These are phyloP conservation scores for Fusarium solani-melongenae DNA, from an alignment of 2,329 filamentous ascomycete genomes.

Conservation along the genomic window DNA sequence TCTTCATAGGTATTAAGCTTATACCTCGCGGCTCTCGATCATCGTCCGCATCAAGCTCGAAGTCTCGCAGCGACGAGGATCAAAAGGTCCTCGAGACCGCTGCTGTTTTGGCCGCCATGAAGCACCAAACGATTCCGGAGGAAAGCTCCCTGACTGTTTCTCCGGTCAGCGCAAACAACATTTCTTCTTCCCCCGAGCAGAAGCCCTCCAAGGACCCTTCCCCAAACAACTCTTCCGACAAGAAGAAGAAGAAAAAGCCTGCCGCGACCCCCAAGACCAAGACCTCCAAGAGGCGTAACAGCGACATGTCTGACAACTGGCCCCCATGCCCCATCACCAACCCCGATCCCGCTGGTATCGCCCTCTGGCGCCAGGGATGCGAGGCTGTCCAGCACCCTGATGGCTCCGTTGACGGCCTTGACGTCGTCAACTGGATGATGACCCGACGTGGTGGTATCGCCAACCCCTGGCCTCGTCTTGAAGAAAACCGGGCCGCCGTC, in stretches of 20 bases:
- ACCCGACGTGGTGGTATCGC: constrained; percentile 33
- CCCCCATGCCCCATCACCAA: constrained; percentile 22
- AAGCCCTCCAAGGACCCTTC: constrained; percentile 2
- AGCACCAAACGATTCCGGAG: background rate
- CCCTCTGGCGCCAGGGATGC: constrained; percentile 36
- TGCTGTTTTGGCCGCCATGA: background rate
- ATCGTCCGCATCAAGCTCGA: background rate
- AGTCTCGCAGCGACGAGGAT: background rate
- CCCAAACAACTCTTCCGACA: background rate
- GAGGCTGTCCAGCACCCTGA: constrained; percentile 18
- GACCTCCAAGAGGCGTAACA: constrained; percentile 2
- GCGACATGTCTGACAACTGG: constrained; percentile 22
- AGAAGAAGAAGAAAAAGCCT: background rate
- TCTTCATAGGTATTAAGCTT: background rate
- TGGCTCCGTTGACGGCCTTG: constrained; percentile 26
- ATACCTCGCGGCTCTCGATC: background rate
- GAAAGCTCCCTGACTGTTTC: background rate
- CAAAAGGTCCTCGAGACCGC: background rate
- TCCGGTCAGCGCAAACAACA: background rate
- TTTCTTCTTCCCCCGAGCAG: background rate
- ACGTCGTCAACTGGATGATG: constrained; percentile 37
- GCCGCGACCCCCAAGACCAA: background rate
- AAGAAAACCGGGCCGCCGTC: constrained; percentile 26
- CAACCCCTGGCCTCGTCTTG: constrained; percentile 32
- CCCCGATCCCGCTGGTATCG: constrained; percentile 1